Percentiles rank a stretch among this genome's conserved stretches.
Conservation (phyloP, 129 eudicot genomes). For the Flaveria trinervia region DNA sequence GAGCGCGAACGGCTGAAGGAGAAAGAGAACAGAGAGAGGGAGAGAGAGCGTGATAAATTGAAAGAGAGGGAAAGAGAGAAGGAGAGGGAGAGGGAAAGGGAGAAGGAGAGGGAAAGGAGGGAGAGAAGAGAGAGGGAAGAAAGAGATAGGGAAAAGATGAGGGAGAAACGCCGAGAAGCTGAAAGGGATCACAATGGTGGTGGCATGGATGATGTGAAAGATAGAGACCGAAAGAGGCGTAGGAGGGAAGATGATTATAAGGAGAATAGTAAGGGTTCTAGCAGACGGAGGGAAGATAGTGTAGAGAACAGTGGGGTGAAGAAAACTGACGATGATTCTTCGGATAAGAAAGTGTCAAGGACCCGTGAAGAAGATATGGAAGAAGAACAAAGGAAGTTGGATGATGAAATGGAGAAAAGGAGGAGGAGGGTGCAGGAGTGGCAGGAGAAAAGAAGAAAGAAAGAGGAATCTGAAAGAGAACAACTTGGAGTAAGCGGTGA, state of each 20-base stretch:
- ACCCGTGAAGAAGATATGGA: slow-evolving; percentile 68
- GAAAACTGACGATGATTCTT: slow-evolving; percentile 46
- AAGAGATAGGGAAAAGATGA: slow-evolving; percentile 43
- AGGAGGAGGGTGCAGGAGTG: slow-evolving; percentile 96
- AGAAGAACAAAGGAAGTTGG: slow-evolving; percentile 78
- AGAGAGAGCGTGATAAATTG: neutral
- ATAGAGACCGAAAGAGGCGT: slow-evolving; percentile 57
- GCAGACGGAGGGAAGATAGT: slow-evolving; percentile 64
- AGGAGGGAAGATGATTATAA: slow-evolving; percentile 60
- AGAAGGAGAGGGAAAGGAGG: slow-evolving; percentile 45
- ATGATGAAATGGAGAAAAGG: slow-evolving; percentile 89
- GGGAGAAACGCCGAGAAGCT: slow-evolving; percentile 56
- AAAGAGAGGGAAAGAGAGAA: slow-evolving; percentile 33
- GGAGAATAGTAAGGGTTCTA: slow-evolving; percentile 43
- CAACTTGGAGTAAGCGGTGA: slow-evolving; percentile 50
- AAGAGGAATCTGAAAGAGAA: slow-evolving; percentile 75
- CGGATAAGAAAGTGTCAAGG: slow-evolving; percentile 41
- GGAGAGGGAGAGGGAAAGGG: slow-evolving; percentile 42
- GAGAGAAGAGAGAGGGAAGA: slow-evolving; percentile 42
- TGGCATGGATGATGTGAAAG: slow-evolving; percentile 53
- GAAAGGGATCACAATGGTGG: slow-evolving; percentile 52
- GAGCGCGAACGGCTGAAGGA: slow-evolving; percentile 44
- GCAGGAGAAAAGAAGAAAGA: slow-evolving; percentile 83
- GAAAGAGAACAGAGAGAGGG: slow-evolving; percentile 32
- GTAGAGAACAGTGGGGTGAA: slow-evolving; percentile 40